These are phyloP conservation scores for Phytophthora macrochlamydospora DNA, from an alignment of 352 stramenopile genomes.

Conservation along the genomic window DNA sequence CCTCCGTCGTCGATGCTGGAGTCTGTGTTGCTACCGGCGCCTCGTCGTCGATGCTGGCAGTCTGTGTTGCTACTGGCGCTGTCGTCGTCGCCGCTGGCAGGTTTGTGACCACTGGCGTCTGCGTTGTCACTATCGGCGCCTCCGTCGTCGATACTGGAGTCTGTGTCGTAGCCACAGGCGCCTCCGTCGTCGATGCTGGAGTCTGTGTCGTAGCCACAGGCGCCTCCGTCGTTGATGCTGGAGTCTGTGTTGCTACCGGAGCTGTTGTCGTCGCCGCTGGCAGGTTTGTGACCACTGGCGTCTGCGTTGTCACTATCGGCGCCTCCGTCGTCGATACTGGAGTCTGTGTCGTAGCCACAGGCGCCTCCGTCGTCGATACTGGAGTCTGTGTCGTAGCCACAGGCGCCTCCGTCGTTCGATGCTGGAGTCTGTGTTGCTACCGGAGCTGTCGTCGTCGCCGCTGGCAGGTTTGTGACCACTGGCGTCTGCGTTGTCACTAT, in stretches of 20 bases:
- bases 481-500: neutral
- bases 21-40: neutral
- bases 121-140: neutral
- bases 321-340: neutral
- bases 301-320: neutral
- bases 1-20: too few species aligned
- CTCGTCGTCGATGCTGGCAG: neutral
- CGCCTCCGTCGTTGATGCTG: neutral
- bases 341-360: neutral
- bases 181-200: neutral
- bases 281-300: neutral
- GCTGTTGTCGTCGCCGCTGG: neutral
- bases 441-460: neutral
- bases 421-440: neutral
- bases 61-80: neutral
- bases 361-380: neutral
- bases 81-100: neutral
- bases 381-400: neutral
- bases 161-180: neutral
- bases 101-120: neutral
- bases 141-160: neutral
- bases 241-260: neutral
- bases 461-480: neutral
- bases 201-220: neutral
- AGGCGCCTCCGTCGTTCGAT: constrained; percentile 1